A percentile compares a stretch with the other conserved stretches of the same genome.
phyloP scores from a whole-genome alignment of 2,329 filamentous ascomycete genomes.

The Stagonosporopsis tanaceti region DNA sequence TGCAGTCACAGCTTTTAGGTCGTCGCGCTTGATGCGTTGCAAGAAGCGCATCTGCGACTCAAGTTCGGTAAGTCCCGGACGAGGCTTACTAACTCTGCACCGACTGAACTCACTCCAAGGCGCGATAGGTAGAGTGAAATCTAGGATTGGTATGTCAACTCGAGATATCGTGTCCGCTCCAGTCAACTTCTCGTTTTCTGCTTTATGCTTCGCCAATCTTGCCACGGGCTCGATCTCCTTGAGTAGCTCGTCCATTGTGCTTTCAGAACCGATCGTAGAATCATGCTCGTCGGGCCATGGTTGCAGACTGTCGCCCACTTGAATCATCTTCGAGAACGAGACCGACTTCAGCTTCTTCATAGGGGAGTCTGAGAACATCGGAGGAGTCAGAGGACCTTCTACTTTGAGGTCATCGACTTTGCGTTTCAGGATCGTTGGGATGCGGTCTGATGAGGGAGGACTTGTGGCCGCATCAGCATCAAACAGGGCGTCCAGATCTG shows the following conservation, averaged over 20 bases:
- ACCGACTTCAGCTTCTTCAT: slow-evolving; percentile 53
- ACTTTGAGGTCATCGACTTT: slow-evolving; percentile 52
- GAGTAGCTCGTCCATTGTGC: slow-evolving; percentile 45
- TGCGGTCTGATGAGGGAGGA: slow-evolving; percentile 22
- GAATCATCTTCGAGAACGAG: slow-evolving; percentile 49
- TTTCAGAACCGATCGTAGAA: slow-evolving; percentile 24
- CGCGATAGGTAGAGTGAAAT: slow-evolving; percentile 51
- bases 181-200: slow-evolving; percentile 57
- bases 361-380: slow-evolving; percentile 46
- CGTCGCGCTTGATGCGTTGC: slow-evolving; percentile 44
- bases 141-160: slow-evolving; percentile 59
- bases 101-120: slow-evolving; percentile 57
- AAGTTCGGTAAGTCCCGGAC: slow-evolving; percentile 30
- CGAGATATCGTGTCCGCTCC: slow-evolving; percentile 58
- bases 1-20: slow-evolving; percentile 36
- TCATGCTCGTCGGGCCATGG: slow-evolving; percentile 35
- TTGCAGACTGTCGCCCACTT: slow-evolving; percentile 44
- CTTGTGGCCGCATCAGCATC: slow-evolving; percentile 25
- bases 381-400: slow-evolving; percentile 57
- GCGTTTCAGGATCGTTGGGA: slow-evolving; percentile 40
- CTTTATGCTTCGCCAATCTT: slow-evolving; percentile 41
- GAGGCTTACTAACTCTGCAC: slow-evolving; percentile 16
- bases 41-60: slow-evolving; percentile 45
- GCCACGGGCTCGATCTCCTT: slow-evolving; percentile 49
- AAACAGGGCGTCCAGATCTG: slow-evolving; percentile 18